Evolutionary conservation across 352 stramenopile species (phyloP), one percentile per base, ranked within the genome.

Genomic region (Albugo laibachii): DNA sequence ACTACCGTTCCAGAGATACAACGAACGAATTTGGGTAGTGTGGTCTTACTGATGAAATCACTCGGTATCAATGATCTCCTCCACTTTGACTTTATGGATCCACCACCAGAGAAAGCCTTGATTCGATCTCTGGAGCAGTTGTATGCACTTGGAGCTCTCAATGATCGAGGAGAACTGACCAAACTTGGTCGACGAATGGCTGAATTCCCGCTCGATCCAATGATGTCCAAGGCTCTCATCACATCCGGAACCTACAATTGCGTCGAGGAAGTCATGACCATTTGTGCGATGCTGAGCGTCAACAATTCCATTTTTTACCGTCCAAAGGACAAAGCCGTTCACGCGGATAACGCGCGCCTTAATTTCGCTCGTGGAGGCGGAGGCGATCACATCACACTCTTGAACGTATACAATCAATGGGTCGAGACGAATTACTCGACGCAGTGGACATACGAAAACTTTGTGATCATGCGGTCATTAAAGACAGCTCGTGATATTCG

Each of bases 71-170:
- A 98, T 51, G 94, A 99, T 57, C 69, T 99, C 6, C 94, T 98
- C 3, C 88, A 98, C 58, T 99, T 99, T 57, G 95, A 99, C 76
- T 99, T 99, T 54, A 98, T 99, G 92, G 95, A 99, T 57, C 95
- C 96, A 27, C 96, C 96, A 15, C 94, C 96, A 6, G 92, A 95
- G 0, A 93, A 99, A 59, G 98, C 95, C 20, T 63, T 99, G 15
- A 99, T 99, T 89, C 73, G 95, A 59, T 94, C 95, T 27, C 62
- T 99, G 34, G 95, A 99, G 60, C 82, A 97, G 61, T 67, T 99
- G 37, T 97, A 99, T 62, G 98, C 98, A 52, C 63, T 99, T 0
- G 95, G 94, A 39, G 95, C 94, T 14, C 55, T 99, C 2, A 92
- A 98, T 57, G 94, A 98, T 49, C 93, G 99, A 41, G 95, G 95